Evolutionary conservation across 176 grass and related monocot species (phyloP), one percentile per base, ranked within the genome.

Genomic region (Aegilops umbellulata): DNA sequence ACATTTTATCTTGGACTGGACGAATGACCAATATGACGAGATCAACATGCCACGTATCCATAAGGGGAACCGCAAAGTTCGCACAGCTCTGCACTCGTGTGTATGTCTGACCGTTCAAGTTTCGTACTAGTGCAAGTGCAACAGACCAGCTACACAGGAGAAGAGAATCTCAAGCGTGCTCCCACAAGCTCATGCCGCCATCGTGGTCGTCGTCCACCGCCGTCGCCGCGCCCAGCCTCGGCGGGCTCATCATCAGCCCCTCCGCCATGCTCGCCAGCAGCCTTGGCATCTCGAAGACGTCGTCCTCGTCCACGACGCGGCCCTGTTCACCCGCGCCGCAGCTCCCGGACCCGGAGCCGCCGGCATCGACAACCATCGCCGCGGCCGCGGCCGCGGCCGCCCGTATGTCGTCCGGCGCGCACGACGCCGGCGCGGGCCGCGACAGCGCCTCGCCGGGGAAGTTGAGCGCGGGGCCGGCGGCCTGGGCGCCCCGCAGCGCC

Each of bases 161-260:
- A 57, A 22, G 53, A 42, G 31, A 49, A 61, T 14, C 16, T 85
- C 79, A 69, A 5, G 20, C 61, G 75, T 92, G 93, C 20, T 86
- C 84, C 95, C 95, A 97, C 82, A 94, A 35, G 78, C 74, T 91
- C 81, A 90, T 39, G 51, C 84, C 66, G 53, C 53, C 53, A 22
- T 57, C 53, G 6, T n/a, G 53, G 15, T 76, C 63, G 9, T 82
- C 71, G 55, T 86, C 80, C 65, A 19, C 53, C 80, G 46, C 69
- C 36, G 80, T 32, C 22, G 32, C 64, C 3, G 78, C 73, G 36
- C 84, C 83, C 35, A 94, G 73, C 77, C 86, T 72, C 57, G 92
- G 95, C 35, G 95, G 95, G 81, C 90, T 97, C 92, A 97, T 94
- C 92, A 97, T 94, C 68, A 97, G 73, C 55, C 95, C 95, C 90